phyloP scores from a whole-genome alignment of 2,329 filamentous ascomycete species.

The Fusarium tricinctum region DNA sequence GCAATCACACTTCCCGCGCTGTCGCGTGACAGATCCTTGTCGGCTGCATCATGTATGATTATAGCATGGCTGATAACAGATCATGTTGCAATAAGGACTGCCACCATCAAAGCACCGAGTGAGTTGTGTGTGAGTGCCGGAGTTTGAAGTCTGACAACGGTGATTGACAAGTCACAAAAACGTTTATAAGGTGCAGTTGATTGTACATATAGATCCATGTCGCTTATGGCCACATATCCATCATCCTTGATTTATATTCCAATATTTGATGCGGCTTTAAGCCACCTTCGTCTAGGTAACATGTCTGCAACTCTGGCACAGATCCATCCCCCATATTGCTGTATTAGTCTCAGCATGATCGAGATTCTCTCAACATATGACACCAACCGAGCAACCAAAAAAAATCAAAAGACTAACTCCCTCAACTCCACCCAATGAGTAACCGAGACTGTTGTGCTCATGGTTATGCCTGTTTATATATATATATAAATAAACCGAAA shows the following conservation, averaged over 20 bases:
- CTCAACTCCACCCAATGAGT: constrained; percentile 43
- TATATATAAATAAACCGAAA: constrained; percentile 6
- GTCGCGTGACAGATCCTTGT: constrained; percentile 17
- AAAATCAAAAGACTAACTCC: constrained; percentile 30
- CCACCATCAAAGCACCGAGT: background rate
- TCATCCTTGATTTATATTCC: constrained; percentile 14
- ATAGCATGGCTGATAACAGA: constrained; percentile 8
- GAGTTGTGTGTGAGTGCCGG: background rate
- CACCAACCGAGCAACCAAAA: constrained; percentile 12
- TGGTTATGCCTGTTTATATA: constrained; percentile 22
- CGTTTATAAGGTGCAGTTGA: background rate
- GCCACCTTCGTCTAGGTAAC: constrained; percentile 18
- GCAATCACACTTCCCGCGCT: constrained; percentile 28
- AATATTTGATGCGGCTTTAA: constrained; percentile 23
- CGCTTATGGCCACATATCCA: constrained; percentile 3
- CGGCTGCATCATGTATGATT: constrained; percentile 20
- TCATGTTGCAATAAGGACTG: background rate
- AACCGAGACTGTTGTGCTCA: constrained; percentile 29
- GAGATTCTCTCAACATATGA: constrained; percentile 8
- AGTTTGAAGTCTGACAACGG: background rate
- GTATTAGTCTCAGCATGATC: constrained; percentile 7
- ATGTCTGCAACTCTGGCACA: constrained; percentile 27
- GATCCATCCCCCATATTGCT: background rate
- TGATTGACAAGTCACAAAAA: constrained; percentile 16
- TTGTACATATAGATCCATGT: background rate